Conservation (phyloP, 371 early-diverging fungal species). For the Mucor lusitanicus region DNA sequence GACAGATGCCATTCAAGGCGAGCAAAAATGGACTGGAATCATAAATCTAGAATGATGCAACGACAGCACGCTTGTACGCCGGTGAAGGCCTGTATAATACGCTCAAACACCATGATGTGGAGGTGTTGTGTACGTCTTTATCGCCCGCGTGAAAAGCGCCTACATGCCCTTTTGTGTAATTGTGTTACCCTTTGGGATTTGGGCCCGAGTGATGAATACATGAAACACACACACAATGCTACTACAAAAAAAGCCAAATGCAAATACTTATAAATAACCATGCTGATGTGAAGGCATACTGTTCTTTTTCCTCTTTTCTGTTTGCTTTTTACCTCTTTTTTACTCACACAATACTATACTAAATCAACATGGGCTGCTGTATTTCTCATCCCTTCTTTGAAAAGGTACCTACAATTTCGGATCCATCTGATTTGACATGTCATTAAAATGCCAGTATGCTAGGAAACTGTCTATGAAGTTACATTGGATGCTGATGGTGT, state of each 20-base stretch:
- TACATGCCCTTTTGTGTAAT: constrained; percentile 17
- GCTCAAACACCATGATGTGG: neutral
- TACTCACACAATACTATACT: neutral
- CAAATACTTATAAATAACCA: constrained; percentile 7
- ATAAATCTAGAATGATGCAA: neutral
- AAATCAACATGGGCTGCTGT: constrained; percentile 39
- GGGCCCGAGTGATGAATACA: constrained; percentile 17
- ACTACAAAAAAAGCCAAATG: constrained; percentile 10
- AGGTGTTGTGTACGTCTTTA: constrained; percentile 5
- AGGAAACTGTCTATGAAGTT: constrained; percentile 52
- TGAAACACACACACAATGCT: constrained; percentile 5
- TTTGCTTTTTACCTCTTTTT: neutral
- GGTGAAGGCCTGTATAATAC: neutral
- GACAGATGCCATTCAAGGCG: neutral
- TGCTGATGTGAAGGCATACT: neutral
- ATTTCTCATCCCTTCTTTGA: constrained; percentile 32
- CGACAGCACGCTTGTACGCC: neutral
- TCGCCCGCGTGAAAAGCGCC: constrained; percentile 3
- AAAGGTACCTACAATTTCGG: constrained; percentile 16
- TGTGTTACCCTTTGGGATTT: constrained; percentile 11
- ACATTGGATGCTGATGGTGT: constrained; percentile 44
- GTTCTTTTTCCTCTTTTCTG: constrained; percentile 6
- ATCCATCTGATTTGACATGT: neutral
- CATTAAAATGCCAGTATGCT: neutral
- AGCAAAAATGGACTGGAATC: neutral